Evolutionary conservation across 495 filamentous ascomycete genomes (phyloP).

Genomic region (Penicillium pulvis): DNA sequence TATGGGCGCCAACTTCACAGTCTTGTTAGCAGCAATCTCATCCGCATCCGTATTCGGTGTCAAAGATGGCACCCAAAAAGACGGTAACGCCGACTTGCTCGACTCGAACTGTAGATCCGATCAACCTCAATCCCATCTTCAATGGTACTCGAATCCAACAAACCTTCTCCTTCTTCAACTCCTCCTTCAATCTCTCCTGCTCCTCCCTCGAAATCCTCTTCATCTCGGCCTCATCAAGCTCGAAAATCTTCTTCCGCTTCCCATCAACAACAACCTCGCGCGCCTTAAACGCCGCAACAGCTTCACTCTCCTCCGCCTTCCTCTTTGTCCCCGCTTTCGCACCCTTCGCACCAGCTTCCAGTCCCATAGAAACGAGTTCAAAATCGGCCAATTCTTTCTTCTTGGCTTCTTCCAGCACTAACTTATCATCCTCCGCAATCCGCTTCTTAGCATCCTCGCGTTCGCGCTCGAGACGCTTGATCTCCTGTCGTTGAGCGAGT

Average conservation of each 20-base stretch:
- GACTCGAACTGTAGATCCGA: constrained; percentile 40
- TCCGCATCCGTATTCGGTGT: constrained; percentile 63
- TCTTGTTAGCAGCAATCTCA: constrained; percentile 55
- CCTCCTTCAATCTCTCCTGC: constrained; percentile 64
- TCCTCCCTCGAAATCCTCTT: constrained; percentile 70
- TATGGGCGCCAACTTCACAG: constrained; percentile 68
- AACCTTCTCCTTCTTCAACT: constrained; percentile 76
- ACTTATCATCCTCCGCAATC: constrained; percentile 43
- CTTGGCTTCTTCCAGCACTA: constrained; percentile 36
- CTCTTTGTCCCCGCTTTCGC: constrained; percentile 24
- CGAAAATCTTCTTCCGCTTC: constrained; percentile 59
- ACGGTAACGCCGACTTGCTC: constrained; percentile 73
- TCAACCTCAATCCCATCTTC: not conserved
- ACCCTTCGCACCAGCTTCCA: constrained; percentile 27
- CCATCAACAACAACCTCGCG: constrained; percentile 67
- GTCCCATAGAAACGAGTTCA: constrained; percentile 46
- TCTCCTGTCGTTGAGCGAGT: constrained; percentile 87
- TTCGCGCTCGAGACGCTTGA: constrained; percentile 76
- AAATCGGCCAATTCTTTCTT: constrained; percentile 40
- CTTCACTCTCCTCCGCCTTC: constrained; percentile 33
- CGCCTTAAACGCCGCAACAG: constrained; percentile 46
- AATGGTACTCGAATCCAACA: not conserved
- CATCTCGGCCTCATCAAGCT: constrained; percentile 80
- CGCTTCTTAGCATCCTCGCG: constrained; percentile 54
- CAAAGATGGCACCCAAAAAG: constrained; percentile 91